Base-by-base conservation (phyloP, 495 filamentous ascomycete genomes). In the Podospora didyma region DNA sequence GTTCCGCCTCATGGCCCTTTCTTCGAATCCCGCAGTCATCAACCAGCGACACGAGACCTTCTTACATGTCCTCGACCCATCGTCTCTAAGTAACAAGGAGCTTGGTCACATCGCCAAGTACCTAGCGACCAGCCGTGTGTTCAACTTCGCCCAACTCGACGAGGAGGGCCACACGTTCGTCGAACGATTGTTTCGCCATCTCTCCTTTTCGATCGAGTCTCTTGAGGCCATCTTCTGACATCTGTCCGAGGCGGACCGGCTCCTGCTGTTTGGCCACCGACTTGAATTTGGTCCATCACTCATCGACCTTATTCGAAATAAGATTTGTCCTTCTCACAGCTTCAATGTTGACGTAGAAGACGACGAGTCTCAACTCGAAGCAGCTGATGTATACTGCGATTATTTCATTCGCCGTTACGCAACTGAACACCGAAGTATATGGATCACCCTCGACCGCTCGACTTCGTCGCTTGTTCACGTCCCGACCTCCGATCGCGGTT, bases 41-140 rank as follows among this genome's bases (percentile, higher is more conserved):
- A 61, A 61, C 59, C 44, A 57, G 24, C 20, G 35, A 20, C 22
- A 45, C 37, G 59, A 61, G 42, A 57, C 56, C 7, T 61, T 61
- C 49, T 54, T 61, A 2, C 59, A 61, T 37, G 49, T 57, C 16
- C 50, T 61, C 14, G 50, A 61, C 54, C 54, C 59, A 0, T 20
- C 11, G 2, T n/a, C 44, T 26, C 54, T 61, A 3, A 17, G 16
- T 10, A 24, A 23, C 7, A 6, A n/a, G 9, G 54, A 58, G 3
- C 35, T 61, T 14, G 45, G 44, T 2, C 31, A 49, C 44, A 11
- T 61, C 2, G 39, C 39, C 21, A 26, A 54, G 26, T 46, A 45
- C 46, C 59, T 60, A 11, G 21, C 26, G 4, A 31, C 35, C 3
- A 16, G 31, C 41, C 28, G 45, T 7, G 48, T 31, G 5, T 56